Evolutionary conservation across 805 yeast genomes (phyloP), one percentile per base, ranked within the genome.

Genomic region (Metschnikowia proteae): DNA sequence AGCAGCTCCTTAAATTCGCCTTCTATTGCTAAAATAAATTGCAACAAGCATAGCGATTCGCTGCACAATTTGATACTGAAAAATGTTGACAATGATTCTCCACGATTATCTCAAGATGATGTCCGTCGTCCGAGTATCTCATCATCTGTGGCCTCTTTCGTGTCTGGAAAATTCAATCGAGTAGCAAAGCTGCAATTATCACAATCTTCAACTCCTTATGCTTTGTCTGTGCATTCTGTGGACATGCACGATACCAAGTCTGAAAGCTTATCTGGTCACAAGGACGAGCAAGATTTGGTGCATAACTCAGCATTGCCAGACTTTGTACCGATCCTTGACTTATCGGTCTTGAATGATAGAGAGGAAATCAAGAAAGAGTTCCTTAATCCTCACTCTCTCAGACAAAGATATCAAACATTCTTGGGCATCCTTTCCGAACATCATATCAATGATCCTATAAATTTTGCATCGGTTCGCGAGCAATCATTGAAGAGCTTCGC

Each of bases 391-490:
- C 46, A 55, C 3, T 66, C 65, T 45, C 68, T 66, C 45, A 48
- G 60, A 1, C 59, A 63, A 46, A 47, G 72, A n/a, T 73, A 57
- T 47, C 59, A 63, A 43, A 60, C 57, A 38, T 72, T 66, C 47
- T 59, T 72, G 22, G 66, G 64, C 11, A 57, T 64, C 7, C 35
- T 71, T 7, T 42, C 60, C 17, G 67, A 60, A 9, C 68, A 66
- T 38, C 74, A 65, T 37, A 51, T 52, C 9, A 60, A 61, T 39
- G 77, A 73, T 52, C 70, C 76, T 0, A 60, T 70, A 8, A 71
- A 64, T 45, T 71, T 71, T 57, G 70, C 74, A 6, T 61, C 56
- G 31, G 61, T 66, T 13, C 50, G 74, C 9, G 64, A 61, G 31
- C 66, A 66, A 28, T 66, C 70, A 5, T 48, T 69, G 32, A 49